These are phyloP conservation scores for Aspergillus ochraceoroseus DNA, from an alignment of 2,329 filamentous ascomycete genomes.

Conservation along the genomic window DNA sequence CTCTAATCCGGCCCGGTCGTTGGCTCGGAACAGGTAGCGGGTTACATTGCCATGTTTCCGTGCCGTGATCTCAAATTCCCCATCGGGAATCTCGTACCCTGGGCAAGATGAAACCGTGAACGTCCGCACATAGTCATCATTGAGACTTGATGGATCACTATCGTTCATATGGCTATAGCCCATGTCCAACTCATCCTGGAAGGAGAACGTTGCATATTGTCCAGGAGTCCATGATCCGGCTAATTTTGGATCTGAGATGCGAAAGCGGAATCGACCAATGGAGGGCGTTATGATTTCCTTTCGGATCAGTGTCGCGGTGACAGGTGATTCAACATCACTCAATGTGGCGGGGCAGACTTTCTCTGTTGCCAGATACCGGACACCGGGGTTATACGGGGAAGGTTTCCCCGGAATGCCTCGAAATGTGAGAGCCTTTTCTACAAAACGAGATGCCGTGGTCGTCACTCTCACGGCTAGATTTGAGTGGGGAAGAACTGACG, in stretches of 20 bases:
- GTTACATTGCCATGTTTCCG: constrained; percentile 67
- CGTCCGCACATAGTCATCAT: constrained; percentile 78
- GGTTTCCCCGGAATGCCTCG: constrained; percentile 55
- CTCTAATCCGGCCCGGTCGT: constrained; percentile 52
- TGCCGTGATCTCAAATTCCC: constrained; percentile 67
- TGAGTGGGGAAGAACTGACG: constrained; percentile 59
- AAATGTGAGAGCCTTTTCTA: constrained; percentile 63
- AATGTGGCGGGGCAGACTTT: constrained; percentile 27
- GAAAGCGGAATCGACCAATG: constrained; percentile 62
- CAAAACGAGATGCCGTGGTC: constrained; percentile 57
- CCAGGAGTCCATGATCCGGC: constrained; percentile 59
- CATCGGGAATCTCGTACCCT: constrained; percentile 29
- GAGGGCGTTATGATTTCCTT: constrained; percentile 61
- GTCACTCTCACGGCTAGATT: constrained; percentile 68
- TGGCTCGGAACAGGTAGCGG: constrained; percentile 57
- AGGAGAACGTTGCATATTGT: constrained; percentile 73
- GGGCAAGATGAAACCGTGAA: constrained; percentile 71
- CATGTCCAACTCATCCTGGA: constrained; percentile 61
- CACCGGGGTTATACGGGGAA: constrained; percentile 74
- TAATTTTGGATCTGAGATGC: constrained; percentile 38
- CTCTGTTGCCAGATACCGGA: constrained; percentile 62
- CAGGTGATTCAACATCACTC: constrained; percentile 18
- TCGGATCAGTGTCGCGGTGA: constrained; percentile 53
- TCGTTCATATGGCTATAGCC: constrained; percentile 83
- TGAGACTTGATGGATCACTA: constrained; percentile 70